Percentiles rank a stretch among this genome's conserved stretches.
phyloP scores from a whole-genome alignment of 2,329 filamentous ascomycete genomes.

The Cryoendolithus antarcticus region DNA sequence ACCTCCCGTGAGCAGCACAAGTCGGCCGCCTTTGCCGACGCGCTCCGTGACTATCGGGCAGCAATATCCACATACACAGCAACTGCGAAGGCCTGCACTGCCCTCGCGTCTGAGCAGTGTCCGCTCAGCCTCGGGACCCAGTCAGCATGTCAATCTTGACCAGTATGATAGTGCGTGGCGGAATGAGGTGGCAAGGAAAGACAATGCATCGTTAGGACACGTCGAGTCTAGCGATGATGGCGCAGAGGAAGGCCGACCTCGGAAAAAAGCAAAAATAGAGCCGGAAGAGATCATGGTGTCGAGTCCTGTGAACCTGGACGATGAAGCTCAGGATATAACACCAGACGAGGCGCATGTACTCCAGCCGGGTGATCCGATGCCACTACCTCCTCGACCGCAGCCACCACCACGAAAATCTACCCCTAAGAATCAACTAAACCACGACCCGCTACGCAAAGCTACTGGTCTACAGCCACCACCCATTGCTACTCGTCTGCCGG shows the following conservation, averaged over 20 bases:
- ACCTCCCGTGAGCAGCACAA: constrained; percentile 7
- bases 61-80: constrained; percentile 4
- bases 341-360: constrained; percentile 8
- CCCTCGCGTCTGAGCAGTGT: constrained; percentile 22
- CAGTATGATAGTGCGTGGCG: constrained; percentile 9
- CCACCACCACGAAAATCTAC: background rate
- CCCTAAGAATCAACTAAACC: background rate
- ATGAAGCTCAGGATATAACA: constrained; percentile 9
- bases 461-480: constrained; percentile 24
- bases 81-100: constrained; percentile 9
- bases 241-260: constrained; percentile 14
- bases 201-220: constrained; percentile 7
- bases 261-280: constrained; percentile 17
- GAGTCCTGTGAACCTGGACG: constrained; percentile 1
- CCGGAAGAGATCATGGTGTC: constrained; percentile 3
- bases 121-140: constrained; percentile 18
- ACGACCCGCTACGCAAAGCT: constrained; percentile 14
- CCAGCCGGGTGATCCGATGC: constrained; percentile 1
- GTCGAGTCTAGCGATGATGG: constrained; percentile 9
- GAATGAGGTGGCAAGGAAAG: constrained; percentile 11
- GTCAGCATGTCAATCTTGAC: constrained; percentile 15
- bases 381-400: constrained; percentile 1
- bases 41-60: constrained; percentile 4
- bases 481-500: constrained; percentile 27
- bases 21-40: constrained; percentile 6